Base-by-base conservation (phyloP, 371 early-diverging fungal species). In the Mortierella sp. region DNA sequence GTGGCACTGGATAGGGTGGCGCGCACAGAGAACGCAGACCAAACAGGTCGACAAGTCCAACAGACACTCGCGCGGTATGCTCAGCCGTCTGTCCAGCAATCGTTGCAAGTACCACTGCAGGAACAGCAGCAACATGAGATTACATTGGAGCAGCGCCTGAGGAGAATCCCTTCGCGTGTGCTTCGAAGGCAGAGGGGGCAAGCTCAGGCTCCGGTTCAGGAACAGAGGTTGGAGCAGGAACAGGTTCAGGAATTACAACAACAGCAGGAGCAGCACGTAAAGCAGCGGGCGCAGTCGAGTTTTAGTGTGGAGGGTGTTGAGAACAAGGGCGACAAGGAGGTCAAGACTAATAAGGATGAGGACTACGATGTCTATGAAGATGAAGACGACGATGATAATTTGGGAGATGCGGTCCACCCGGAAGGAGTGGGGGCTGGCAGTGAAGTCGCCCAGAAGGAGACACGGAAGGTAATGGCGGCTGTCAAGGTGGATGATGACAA, bases 1-100 rank as follows among this genome's bases (percentile, higher is more conserved):
- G 72, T 72, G 10, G 5, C 13, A 4, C 24, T 72, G 34, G 51
- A 50, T 34, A 46, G 72, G 24, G 53, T 72, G 6, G 72, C 24
- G 21, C 46, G 72, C 24, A 31, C 53, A 16, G 40, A 72, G 16
- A 31, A 72, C 16, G 16, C 53, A 51, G 72, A 72, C 4, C 28
- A 37, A 21, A 72, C 72, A 24, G 24, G 53, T 34, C 72, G 31
- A 21, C 72, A 61, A 8, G 37, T 74, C 44, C 44, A 37, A 50
- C 46, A 74, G 48, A 28, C 64, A 1, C 50, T 72, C 34, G 72
- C 53, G 8, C 72, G 53, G 11, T 72, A 72, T 21, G 51, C 72
- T 34, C 67, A 67, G 6, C 34, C 72, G 34, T 26, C 34, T 14
- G 51, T 74, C 13, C 61, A 16, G 50, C 43, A 24, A 5, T 46